Evolutionary conservation across 169 alveolate species (phyloP).

Genomic region (Besnoitia besnoiti): DNA sequence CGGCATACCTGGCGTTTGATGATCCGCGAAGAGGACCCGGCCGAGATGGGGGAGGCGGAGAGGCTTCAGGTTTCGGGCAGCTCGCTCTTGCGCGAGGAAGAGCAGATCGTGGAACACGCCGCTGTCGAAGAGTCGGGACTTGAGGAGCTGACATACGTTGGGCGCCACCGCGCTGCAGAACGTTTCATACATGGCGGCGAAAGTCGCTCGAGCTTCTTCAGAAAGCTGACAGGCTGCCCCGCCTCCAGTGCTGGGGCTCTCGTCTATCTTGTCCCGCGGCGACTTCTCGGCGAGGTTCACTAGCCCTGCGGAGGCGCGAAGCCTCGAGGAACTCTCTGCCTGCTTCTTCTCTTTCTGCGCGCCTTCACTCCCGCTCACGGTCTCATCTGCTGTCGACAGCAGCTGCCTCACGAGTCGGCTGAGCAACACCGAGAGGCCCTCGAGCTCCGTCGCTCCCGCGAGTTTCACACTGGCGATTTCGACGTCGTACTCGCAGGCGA

Average conservation of each 20-base stretch:
- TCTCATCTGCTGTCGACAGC: not conserved
- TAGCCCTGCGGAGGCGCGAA: not conserved
- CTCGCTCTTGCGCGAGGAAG: constrained; percentile 7
- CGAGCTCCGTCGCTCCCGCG: constrained; percentile 13
- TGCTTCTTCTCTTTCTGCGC: not conserved
- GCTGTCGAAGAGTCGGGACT: not conserved
- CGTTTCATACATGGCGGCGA: not conserved
- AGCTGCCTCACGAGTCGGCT: not conserved
- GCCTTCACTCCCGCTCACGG: not conserved
- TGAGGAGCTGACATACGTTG: not conserved
- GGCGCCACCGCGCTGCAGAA: not conserved
- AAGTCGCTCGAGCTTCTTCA: not conserved
- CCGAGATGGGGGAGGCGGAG: constrained; percentile 17
- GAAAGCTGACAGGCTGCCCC: not conserved
- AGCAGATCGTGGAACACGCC: not conserved
- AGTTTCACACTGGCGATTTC: not conserved
- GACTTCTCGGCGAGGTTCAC: not conserved
- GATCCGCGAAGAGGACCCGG: not conserved
- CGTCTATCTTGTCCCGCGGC: not conserved
- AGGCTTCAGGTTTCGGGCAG: not conserved
- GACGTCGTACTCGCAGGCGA: not conserved
- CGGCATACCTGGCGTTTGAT: not conserved
- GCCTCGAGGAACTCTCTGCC: not conserved
- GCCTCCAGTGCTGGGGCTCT: not conserved
- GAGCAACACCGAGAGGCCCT: not conserved